Evolutionary conservation across 2,329 filamentous ascomycete species (phyloP), one percentile per base, ranked within the genome.

Genomic region (Aspergillus vadensis): DNA sequence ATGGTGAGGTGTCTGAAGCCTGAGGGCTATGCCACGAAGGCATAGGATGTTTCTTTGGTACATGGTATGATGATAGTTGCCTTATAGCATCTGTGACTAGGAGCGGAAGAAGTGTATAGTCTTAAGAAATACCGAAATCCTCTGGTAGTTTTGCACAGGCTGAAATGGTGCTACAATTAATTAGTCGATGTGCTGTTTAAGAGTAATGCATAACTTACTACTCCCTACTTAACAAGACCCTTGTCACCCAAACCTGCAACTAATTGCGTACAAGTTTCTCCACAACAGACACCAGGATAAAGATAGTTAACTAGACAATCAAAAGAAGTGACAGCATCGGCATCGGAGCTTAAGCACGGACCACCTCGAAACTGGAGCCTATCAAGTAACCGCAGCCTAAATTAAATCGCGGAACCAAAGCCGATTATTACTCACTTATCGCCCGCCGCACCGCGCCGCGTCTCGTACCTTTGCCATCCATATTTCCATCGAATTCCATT

Each of bases 341-440:
- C 23, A 55, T 55, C 54, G 58, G 57, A 66, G 69, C 69, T 70
- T 69, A 49, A 68, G 70, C 70, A 73, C 70, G 59, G 70, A 65
- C 69, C 70, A 72, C 51, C 12, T 12, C 32, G 32, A 36, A 36
- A 5, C 32, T 36, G 32, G 32, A 36, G 32, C 32, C 32, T 36
- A 36, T 14, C 10, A 36, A 36, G 10, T 36, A 14, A 36, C 12
- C 10, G 32, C 32, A 36, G 32, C 32, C 32, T 36, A 36, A 14
- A 14, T 36, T 36, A 14, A 32, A 36, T 14, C 12, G 32, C n/a
- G 48, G 39, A 17, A 15, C 41, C 44, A 7, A 30, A 19, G 60
- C 32, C 32, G 32, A 36, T 36, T 32, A 32, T 12, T 36, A 36
- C 32, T 36, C 32, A 36, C 32, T 36, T 36, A 36, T 36, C 32